A percentile compares a stretch with the other conserved stretches of the same genome.
Evolutionary conservation across 768 basidiomycete species (phyloP).

Genomic region (Serendipita sp.): DNA sequence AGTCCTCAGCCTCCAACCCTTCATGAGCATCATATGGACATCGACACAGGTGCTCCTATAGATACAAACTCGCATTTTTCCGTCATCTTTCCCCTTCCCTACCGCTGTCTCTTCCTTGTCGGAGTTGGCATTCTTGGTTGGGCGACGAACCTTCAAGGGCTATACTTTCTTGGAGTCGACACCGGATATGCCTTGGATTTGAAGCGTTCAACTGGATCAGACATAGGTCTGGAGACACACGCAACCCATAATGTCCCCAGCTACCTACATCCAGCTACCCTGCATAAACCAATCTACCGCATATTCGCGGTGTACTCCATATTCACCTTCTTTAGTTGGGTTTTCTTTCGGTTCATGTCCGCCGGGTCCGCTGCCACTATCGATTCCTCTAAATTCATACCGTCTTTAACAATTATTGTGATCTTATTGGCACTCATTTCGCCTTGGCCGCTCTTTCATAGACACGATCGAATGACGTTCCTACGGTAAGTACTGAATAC

Average conservation of each 20-base stretch:
- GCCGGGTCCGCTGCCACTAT: conserved; percentile 40
- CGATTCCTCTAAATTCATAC: conserved; percentile 62
- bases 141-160: conserved; percentile 83
- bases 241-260: background rate
- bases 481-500: conserved; percentile 42
- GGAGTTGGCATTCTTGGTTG: conserved; percentile 74
- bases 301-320: conserved; percentile 42
- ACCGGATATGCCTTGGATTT: conserved; percentile 54
- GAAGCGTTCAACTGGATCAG: background rate
- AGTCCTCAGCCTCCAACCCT: background rate
- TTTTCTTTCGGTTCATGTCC: conserved; percentile 43
- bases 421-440: conserved; percentile 41
- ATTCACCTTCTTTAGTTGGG: conserved; percentile 55
- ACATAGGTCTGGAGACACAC: background rate
- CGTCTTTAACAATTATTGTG: conserved; percentile 46
- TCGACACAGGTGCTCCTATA: conserved; percentile 4
- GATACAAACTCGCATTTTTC: conserved; percentile 4
- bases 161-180: conserved; percentile 60
- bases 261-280: conserved; percentile 23
- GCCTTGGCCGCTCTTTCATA: conserved; percentile 51
- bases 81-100: conserved; percentile 61
- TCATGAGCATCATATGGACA: conserved; percentile 10
- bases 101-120: conserved; percentile 67
- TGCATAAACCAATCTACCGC: conserved; percentile 50
- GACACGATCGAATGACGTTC: conserved; percentile 59